Evolutionary conservation across 75 land plant species (phyloP).

Genomic region (Azolla pinnata): DNA sequence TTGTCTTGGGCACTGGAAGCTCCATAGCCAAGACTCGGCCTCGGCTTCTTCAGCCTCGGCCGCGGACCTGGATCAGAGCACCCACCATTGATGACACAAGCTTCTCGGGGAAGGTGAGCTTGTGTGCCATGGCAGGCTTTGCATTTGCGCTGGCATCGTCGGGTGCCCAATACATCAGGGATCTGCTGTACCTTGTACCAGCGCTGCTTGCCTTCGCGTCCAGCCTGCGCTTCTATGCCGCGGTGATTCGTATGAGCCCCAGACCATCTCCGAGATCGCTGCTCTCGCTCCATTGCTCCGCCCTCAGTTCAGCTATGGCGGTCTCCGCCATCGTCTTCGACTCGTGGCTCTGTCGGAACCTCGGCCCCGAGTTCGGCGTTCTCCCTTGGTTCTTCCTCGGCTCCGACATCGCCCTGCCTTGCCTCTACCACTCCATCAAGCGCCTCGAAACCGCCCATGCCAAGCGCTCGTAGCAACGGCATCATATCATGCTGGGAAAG

Average conservation of each 20-base stretch:
- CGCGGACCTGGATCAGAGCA: not conserved
- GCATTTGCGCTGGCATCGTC: not conserved
- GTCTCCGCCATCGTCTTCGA: not conserved
- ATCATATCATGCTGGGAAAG: no score
- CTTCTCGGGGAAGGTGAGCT: not conserved
- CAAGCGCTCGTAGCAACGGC: no score
- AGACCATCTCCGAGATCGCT: not conserved
- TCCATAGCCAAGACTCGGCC: not conserved
- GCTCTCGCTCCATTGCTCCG: not conserved
- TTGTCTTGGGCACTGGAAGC: constrained; percentile 3
- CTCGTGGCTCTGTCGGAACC: constrained; percentile 4
- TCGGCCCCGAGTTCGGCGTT: constrained; percentile 1
- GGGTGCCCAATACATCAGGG: not conserved
- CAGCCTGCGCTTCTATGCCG: not conserved
- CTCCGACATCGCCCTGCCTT: constrained; percentile 11
- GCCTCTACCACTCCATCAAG: constrained; percentile 3
- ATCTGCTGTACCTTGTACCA: constrained; percentile 17
- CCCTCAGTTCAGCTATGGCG: not conserved
- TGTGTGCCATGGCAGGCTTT: not conserved
- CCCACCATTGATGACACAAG: not conserved
- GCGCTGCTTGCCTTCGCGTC: not conserved
- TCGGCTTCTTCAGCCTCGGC: not conserved
- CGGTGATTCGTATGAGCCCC: not conserved
- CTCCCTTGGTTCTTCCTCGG: constrained; percentile 15
- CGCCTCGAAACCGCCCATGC: no score